A percentile compares a stretch with the other conserved stretches of the same genome.
These are phyloP conservation scores for Aspergillus indologenus DNA, from an alignment of 495 filamentous ascomycete species.

Conservation along the genomic window DNA sequence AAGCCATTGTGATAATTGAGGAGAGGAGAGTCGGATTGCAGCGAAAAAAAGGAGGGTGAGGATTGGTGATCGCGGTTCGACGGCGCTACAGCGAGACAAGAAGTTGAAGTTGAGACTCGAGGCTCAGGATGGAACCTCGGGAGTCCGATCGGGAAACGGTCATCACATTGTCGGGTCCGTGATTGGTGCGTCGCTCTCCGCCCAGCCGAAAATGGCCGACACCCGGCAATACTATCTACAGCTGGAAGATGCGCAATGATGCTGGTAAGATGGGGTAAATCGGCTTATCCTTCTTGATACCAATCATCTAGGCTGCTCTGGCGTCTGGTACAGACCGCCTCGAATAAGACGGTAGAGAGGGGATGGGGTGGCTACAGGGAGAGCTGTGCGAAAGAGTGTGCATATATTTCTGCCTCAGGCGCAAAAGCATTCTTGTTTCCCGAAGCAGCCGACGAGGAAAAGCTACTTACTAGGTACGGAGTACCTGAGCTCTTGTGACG, in stretches of 20 bases:
- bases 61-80: conserved; percentile 12
- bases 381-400: background rate
- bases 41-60: background rate
- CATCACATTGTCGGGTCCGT: conserved; percentile 39
- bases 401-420: background rate
- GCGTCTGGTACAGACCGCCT: too few species aligned
- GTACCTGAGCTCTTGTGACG: too few species aligned
- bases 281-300: too few species aligned
- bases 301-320: too few species aligned
- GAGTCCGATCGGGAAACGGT: conserved; percentile 42
- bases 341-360: too few species aligned
- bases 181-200: conserved; percentile 42
- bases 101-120: conserved; percentile 34
- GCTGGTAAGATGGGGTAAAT: background rate
- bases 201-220: conserved; percentile 48
- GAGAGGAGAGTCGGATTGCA: conserved; percentile 16
- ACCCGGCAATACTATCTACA: conserved; percentile 21
- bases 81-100: conserved; percentile 24
- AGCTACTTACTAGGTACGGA: background rate
- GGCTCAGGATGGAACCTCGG: conserved; percentile 36
- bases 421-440: background rate
- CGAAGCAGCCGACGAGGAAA: background rate
- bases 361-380: too few species aligned
- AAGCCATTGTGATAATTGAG: conserved; percentile 34
- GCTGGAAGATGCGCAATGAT: background rate